Percentiles rank a stretch among this genome's conserved stretches.
These are phyloP conservation scores for Dianthus caryophyllus DNA, from an alignment of 148 eudicot species.

Conservation along the genomic window DNA sequence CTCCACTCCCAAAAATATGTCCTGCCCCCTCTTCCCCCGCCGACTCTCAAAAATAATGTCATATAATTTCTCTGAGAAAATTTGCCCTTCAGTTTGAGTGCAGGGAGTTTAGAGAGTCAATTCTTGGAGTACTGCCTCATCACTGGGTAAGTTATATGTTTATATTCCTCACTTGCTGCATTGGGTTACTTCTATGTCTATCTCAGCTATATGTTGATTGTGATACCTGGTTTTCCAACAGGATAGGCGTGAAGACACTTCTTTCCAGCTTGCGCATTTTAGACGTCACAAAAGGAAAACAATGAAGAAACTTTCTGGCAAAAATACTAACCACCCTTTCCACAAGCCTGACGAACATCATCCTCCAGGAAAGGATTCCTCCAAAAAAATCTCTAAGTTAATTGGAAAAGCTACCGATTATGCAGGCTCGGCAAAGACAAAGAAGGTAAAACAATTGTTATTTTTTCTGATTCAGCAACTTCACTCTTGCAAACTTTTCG, in stretches of 20 bases:
- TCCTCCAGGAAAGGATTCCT: conserved; percentile 88
- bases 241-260: conserved; percentile 96
- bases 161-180: not conserved
- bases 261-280: conserved; percentile 75
- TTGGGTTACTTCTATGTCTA: not conserved
- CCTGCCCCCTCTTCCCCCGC: not conserved
- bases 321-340: conserved; percentile 54
- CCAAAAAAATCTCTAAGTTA: conserved; percentile 71
- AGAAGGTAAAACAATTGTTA: conserved; percentile 46
- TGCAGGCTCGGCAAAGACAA: conserved; percentile 77
- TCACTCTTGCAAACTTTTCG: not conserved
- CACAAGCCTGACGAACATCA: conserved; percentile 95
- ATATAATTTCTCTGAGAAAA: conserved; percentile 23
- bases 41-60: not conserved
- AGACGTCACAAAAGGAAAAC: conserved; percentile 87
- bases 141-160: conserved; percentile 61
- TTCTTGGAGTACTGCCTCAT: conserved; percentile 97
- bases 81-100: conserved; percentile 70
- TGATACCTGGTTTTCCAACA: conserved; percentile 30
- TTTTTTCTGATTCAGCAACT: not conserved
- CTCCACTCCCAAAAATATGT: no score
- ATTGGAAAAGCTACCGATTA: conserved; percentile 86
- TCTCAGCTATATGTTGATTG: conserved; percentile 8
- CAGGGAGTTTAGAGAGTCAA: conserved; percentile 89
- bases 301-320: conserved; percentile 70